Evolutionary conservation across 805 yeast species (phyloP), one percentile per base, ranked within the genome.

Genomic region (Saturnispora kantuleensis): DNA sequence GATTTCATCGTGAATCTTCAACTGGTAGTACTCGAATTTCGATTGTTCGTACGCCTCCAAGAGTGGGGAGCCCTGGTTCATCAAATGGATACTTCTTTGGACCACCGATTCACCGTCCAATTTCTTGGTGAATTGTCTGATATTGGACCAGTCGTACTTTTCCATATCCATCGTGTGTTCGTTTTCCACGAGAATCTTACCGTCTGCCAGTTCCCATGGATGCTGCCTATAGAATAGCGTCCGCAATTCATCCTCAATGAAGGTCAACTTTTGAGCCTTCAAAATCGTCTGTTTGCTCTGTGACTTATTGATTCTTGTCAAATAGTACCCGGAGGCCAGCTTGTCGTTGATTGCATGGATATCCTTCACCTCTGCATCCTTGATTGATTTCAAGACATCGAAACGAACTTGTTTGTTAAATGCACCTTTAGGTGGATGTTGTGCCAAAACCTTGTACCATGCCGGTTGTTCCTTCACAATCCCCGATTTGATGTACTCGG

Each of bases 161-260:
- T 54, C 47, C 35, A 62, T 55, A 38, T 83, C 86, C 11, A 60
- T 47, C 37, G 72, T 68, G 7, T 84, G 85, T 32, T 72, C 70
- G 55, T 79, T 84, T 62, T 93, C 98, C 38, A 88, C 72, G 52
- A 93, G 65, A 28, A 77, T 71, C 59, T 84, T 85, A 11, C 97
- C 96, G 53, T 95, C 76, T 1, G 97, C 86, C 44, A 89, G 69
- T 65, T 93, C 98, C 98, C 98, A 93, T 6, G 98, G 98, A 64
- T 93, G 98, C 60, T 89, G 96, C 47, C 79, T 78, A 63, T 81
- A 90, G 58, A 93, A 93, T 18, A 84, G 69, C 39, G 75, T 71
- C 67, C 98, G 77, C 53, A 93, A 65, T 54, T 81, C 78, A 64
- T 93, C 98, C 63, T 90, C 93, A 44, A 77, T 61, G 52, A 73